phyloP scores from a whole-genome alignment of 139 green algal species.

The Closterium sp. region DNA sequence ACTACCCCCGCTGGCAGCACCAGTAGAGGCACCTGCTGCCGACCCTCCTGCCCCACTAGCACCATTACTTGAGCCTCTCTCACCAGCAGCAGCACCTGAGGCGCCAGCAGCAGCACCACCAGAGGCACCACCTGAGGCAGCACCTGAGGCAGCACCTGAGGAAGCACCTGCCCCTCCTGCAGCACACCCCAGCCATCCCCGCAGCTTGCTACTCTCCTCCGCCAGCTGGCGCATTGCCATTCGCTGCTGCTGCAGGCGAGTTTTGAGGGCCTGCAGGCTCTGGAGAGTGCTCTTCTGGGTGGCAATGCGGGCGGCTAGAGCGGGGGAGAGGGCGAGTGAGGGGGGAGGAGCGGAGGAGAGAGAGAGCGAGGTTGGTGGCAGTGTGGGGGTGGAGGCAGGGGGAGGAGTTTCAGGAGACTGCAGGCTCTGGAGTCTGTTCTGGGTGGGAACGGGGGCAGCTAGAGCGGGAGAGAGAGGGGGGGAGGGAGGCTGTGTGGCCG shows the following conservation, averaged over 20 bases:
- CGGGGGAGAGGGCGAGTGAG: neutral
- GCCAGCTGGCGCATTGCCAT: neutral
- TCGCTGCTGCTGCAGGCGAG: neutral
- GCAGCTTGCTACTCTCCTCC: neutral
- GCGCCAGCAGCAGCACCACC: too few relatives aligned
- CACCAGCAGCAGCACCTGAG: too few relatives aligned
- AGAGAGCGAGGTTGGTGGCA: neutral
- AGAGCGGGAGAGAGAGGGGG: neutral
- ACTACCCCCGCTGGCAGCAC: too few relatives aligned
- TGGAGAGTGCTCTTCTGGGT: neutral
- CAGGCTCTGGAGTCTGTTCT: neutral
- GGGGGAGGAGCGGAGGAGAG: neutral
- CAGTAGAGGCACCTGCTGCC: too few relatives aligned
- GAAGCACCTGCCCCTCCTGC: neutral
- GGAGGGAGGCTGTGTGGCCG: neutral
- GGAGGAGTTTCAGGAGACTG: neutral
- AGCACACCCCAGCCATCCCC: neutral
- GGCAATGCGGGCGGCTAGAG: neutral
- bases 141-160: too few relatives aligned
- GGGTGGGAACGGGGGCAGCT: neutral
- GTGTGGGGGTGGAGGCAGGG: neutral
- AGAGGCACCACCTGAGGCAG: too few relatives aligned
- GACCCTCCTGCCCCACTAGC: neutral
- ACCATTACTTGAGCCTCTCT: too few relatives aligned
- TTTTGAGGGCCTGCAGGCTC: neutral